Conservation (phyloP, 2,329 filamentous ascomycete species). For the Aspergillus pseudotamarii region DNA sequence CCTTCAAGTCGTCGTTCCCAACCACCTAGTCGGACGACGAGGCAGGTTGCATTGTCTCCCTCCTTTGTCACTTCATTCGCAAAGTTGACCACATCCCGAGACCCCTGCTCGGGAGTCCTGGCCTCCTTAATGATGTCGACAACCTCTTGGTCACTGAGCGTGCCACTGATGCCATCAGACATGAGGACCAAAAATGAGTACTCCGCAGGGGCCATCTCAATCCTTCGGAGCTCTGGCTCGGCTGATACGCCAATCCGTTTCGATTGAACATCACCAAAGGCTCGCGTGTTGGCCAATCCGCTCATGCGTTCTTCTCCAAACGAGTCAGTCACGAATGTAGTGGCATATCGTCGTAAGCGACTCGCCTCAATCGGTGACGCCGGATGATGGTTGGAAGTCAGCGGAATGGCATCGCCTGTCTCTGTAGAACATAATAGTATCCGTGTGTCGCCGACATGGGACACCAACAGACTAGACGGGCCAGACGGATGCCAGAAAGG, state of each 20-base stretch:
- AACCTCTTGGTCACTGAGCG: slow-evolving; percentile 88
- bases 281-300: slow-evolving; percentile 88
- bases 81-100: slow-evolving; percentile 77
- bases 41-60: slow-evolving; percentile 66
- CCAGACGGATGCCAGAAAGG: slow-evolving; percentile 95
- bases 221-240: slow-evolving; percentile 81
- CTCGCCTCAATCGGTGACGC: slow-evolving; percentile 81
- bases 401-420: slow-evolving; percentile 75
- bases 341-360: slow-evolving; percentile 81
- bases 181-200: slow-evolving; percentile 88
- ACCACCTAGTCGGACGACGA: slow-evolving; percentile 65
- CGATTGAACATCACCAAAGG: slow-evolving; percentile 88
- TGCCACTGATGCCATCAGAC: slow-evolving; percentile 85
- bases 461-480: slow-evolving; percentile 79
- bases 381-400: slow-evolving; percentile 92
- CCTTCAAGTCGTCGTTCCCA: slow-evolving; percentile 72
- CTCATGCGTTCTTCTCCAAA: slow-evolving; percentile 97
- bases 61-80: slow-evolving; percentile 78
- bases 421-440: slow-evolving; percentile 85
- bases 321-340: slow-evolving; percentile 87
- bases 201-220: slow-evolving; percentile 79
- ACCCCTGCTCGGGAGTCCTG: slow-evolving; percentile 83
- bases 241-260: slow-evolving; percentile 94
- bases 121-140: slow-evolving; percentile 96
- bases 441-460: slow-evolving; percentile 91